Evolutionary conservation across 2,329 filamentous ascomycete genomes (phyloP).

Genomic region (Pyrenochaeta sp.): DNA sequence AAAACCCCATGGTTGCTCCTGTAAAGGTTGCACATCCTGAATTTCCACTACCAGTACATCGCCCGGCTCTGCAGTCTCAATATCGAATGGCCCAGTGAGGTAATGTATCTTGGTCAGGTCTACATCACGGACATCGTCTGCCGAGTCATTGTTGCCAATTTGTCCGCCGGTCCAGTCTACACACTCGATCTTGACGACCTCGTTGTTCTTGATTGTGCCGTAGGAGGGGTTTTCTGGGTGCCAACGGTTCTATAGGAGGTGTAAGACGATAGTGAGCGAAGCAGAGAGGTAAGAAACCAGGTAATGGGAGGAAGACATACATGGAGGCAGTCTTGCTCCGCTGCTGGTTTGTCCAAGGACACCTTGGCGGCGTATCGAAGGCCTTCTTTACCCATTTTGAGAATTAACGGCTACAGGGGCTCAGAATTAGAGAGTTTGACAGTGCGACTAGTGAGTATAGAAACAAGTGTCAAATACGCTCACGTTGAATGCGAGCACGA

Average conservation of each 20-base stretch:
- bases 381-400: slow-evolving; percentile 58
- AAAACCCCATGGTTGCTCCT: slow-evolving; percentile 89
- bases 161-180: slow-evolving; percentile 80
- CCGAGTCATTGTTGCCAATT: slow-evolving; percentile 86
- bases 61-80: slow-evolving; percentile 83
- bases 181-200: slow-evolving; percentile 94
- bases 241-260: slow-evolving; percentile 77
- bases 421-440: too few species aligned
- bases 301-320: slow-evolving; percentile 56
- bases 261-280: too few species aligned
- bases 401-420: too few species aligned
- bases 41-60: slow-evolving; percentile 89
- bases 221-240: slow-evolving; percentile 84
- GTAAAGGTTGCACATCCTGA: slow-evolving; percentile 88
- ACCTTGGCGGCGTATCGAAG: slow-evolving; percentile 79
- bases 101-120: slow-evolving; percentile 88
- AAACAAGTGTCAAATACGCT: neutral
- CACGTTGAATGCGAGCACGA: neutral
- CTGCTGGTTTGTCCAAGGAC: slow-evolving; percentile 74
- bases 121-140: slow-evolving; percentile 86
- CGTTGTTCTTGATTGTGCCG: slow-evolving; percentile 78
- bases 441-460: too few species aligned
- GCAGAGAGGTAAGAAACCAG: too few species aligned
- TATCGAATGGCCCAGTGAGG: slow-evolving; percentile 86
- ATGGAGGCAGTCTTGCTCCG: slow-evolving; percentile 74